phyloP scores from a whole-genome alignment of 176 grass and related monocot species.

The Phragmites australis region DNA sequence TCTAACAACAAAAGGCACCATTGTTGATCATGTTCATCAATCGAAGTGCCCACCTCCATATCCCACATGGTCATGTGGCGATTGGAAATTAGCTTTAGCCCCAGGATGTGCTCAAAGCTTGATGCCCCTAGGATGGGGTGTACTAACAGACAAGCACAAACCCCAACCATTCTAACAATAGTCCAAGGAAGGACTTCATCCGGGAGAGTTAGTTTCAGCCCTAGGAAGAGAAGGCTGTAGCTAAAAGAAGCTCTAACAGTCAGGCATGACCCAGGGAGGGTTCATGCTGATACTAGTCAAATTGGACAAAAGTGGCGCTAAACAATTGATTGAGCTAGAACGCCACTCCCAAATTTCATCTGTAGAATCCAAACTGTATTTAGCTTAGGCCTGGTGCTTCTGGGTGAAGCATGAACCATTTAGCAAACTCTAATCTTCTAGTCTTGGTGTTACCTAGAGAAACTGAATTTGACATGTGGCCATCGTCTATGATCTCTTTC shows the following conservation, averaged over 20 bases:
- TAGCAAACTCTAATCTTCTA: conserved; percentile 48
- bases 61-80: conserved; percentile 62
- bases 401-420: conserved; percentile 52
- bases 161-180: conserved; percentile 51
- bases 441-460: conserved; percentile 40
- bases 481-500: conserved; percentile 29
- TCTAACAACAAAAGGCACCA: conserved; percentile 57
- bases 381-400: conserved; percentile 51
- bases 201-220: conserved; percentile 51
- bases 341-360: conserved; percentile 38
- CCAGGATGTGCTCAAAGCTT: conserved; percentile 81
- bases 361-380: conserved; percentile 53
- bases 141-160: conserved; percentile 68
- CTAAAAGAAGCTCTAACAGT: conserved; percentile 50
- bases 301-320: conserved; percentile 47
- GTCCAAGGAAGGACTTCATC: conserved; percentile 58
- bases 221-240: conserved; percentile 44
- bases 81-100: conserved; percentile 67
- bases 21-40: conserved; percentile 36
- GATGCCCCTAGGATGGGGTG: conserved; percentile 67
- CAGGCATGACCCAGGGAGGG: conserved; percentile 49
- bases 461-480: conserved; percentile 49
- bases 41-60: conserved; percentile 50
- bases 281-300: conserved; percentile 49
- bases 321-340: conserved; percentile 40